A percentile compares a stretch with the other conserved stretches of the same genome.
phyloP scores from a whole-genome alignment of 2,329 filamentous ascomycete species.

The Nothophoma quercina region DNA sequence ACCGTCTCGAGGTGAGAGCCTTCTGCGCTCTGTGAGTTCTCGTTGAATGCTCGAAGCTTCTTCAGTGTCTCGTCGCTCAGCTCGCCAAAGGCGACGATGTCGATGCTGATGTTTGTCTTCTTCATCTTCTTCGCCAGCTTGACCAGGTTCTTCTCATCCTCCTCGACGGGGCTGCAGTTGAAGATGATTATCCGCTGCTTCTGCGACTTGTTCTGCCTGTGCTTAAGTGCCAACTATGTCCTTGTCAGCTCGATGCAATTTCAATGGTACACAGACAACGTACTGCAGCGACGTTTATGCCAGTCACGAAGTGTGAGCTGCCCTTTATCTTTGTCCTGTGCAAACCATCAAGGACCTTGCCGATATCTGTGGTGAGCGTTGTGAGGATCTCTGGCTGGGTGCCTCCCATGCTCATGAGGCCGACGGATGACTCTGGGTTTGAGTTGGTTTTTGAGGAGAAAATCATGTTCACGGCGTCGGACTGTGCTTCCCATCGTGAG shows the following conservation, averaged over 20 bases:
- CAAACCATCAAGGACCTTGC: constrained; percentile 91
- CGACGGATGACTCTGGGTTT: constrained; percentile 96
- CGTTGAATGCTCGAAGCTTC: constrained; percentile 93
- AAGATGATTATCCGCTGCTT: constrained; percentile 97
- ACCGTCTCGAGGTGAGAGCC: constrained; percentile 92
- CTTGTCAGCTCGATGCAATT: constrained; percentile 67
- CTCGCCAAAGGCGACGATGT: constrained; percentile 95
- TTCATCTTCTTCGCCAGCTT: constrained; percentile 98
- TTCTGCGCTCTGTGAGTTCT: constrained; percentile 86
- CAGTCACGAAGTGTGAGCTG: constrained; percentile 85
- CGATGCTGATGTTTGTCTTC: constrained; percentile 93
- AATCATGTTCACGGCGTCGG: constrained; percentile 92
- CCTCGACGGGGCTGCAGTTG: constrained; percentile 88
- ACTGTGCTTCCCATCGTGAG: constrained; percentile 94
- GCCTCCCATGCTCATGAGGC: constrained; percentile 98
- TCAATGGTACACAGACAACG: constrained; percentile 73
- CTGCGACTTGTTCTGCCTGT: constrained; percentile 97
- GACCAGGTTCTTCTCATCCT: constrained; percentile 87
- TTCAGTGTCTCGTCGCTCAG: constrained; percentile 86
- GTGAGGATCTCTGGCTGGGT: constrained; percentile 97
- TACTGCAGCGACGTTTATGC: constrained; percentile 94
- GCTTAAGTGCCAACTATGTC: constrained; percentile 87
- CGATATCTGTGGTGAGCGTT: constrained; percentile 94
- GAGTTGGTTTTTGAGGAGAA: constrained; percentile 95
- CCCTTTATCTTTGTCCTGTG: constrained; percentile 85